A percentile compares a stretch with the other conserved stretches of the same genome.
Conservation (phyloP, 805 yeast species). For the Pichia membranifaciens region DNA sequence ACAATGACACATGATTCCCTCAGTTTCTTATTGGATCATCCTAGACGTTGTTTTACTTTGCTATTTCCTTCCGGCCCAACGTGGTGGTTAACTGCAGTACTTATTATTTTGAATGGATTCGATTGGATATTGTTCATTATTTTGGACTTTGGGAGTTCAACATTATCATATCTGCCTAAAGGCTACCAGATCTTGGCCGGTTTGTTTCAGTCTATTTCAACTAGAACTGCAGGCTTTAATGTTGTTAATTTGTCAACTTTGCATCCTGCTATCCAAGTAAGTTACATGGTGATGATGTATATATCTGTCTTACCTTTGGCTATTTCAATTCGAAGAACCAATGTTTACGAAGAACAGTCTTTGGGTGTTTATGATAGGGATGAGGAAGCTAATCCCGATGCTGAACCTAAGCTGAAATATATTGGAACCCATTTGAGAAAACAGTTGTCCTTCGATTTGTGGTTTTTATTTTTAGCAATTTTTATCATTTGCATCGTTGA, state of each 20-base stretch:
- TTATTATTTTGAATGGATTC: conserved; percentile 63
- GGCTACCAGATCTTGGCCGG: conserved; percentile 79
- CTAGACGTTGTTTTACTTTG: conserved; percentile 92
- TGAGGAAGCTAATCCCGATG: conserved; percentile 29
- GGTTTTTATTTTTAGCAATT: conserved; percentile 86
- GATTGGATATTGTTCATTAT: conserved; percentile 79
- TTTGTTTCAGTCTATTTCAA: conserved; percentile 81
- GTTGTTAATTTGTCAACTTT: conserved; percentile 63
- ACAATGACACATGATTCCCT: conserved; percentile 68
- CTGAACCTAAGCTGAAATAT: conserved; percentile 47
- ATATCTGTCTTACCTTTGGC: conserved; percentile 95
- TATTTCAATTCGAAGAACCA: conserved; percentile 91
- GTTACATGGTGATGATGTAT: conserved; percentile 96
- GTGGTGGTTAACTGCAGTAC: conserved; percentile 83
- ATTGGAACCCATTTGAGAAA: conserved; percentile 84
- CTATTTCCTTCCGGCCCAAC: conserved; percentile 90
- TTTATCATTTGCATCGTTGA: conserved; percentile 86
- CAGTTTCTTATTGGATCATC: conserved; percentile 87
- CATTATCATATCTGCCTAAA: conserved; percentile 48
- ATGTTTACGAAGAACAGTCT: conserved; percentile 96
- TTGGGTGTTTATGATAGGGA: conserved; percentile 65
- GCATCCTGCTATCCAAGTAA: conserved; percentile 89
- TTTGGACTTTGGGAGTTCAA: conserved; percentile 56
- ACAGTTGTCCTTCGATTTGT: conserved; percentile 88
- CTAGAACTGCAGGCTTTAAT: conserved; percentile 90